Evolutionary conservation across 129 eudicot species (phyloP).

Genomic region (Artemisia argyi): DNA sequence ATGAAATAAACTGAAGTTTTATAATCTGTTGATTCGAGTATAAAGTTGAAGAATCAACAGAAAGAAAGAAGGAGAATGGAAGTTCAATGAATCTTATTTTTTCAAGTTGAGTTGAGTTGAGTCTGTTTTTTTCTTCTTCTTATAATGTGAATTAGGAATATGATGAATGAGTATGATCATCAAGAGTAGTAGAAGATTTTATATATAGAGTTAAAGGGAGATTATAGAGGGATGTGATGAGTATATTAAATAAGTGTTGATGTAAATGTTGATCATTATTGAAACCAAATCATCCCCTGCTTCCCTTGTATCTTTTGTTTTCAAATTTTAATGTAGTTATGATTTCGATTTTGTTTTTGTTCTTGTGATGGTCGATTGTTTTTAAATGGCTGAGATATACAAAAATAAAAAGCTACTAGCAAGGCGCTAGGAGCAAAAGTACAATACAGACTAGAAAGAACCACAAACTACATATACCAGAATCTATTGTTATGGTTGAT

Average conservation of each 20-base stretch:
- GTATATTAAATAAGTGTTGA: conserved; percentile 2
- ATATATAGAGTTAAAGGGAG: conserved; percentile 19
- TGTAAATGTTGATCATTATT: conserved; percentile 26
- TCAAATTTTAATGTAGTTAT: neutral
- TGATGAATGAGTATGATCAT: neutral
- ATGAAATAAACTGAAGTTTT: conserved; percentile 33
- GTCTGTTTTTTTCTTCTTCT: neutral
- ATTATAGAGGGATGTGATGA: conserved; percentile 17
- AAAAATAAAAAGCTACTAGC: too few species aligned
- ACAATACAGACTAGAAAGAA: too few species aligned
- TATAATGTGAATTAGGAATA: neutral
- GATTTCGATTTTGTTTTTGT: neutral
- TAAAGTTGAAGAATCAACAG: conserved; percentile 35
- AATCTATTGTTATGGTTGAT: too few species aligned
- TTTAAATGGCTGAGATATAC: too few species aligned
- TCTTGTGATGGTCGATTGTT: neutral
- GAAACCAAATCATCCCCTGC: conserved; percentile 18
- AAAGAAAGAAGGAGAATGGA: conserved; percentile 31
- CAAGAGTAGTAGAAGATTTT: conserved; percentile 8
- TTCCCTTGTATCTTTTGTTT: conserved; percentile 2
- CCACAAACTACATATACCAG: too few species aligned
- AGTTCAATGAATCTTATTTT: conserved; percentile 43
- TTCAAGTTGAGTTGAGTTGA: conserved; percentile 22
- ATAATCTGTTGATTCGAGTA: conserved; percentile 36
- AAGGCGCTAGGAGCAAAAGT: too few species aligned